Base-by-base conservation (phyloP, 2,329 filamentous ascomycete species). In the Keithomyces neogunnii region DNA sequence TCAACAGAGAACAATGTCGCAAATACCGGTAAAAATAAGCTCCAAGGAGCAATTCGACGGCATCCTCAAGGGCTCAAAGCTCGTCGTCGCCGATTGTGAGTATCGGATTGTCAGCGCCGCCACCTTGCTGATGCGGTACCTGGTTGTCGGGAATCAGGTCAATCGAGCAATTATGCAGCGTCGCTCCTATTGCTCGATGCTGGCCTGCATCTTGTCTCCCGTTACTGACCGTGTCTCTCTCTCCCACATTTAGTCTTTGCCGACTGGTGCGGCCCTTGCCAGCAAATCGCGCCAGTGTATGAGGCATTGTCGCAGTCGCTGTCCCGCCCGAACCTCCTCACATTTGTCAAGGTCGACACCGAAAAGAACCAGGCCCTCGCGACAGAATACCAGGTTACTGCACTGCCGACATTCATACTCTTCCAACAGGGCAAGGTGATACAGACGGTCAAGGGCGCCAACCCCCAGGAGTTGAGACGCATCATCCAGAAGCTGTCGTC, bases 71-170 rank as follows among this genome's bases (percentile, higher is more conserved):
- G 82, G 78, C 51, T 90, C 88, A 35, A 82, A 80, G 58, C 81
- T 96, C 53, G 88, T 97, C 42, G 85, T 97, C 50, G 84, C 86
- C 63, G 88, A 96, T 72, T 96, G 90, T 95, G 75, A 79, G 88
- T 43, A 46, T 36, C 19, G 19, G 19, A 19, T 19, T 19, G 19
- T 19, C 19, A 19, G 19, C 19, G 19, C 19, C 19, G 19, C 19
- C 19, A 19, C 19, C 19, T 19, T 19, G 19, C 19, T 19, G 19
- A 19, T 19, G 19, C 19, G 19, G 19, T 19, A 19, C 19, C 19
- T 19, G 19, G 19, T 19, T 19, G 19, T 19, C 19, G 19, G 19
- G 19, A 19, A 19, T 19, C 19, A 19, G 19, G 19, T 19, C 19
- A 19, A 19, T 19, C 19, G 19, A 19, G 19, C 19, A 19, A 19